Percentiles rank a stretch among this genome's conserved stretches.
These are phyloP conservation scores for Blastobotrys mokoenaii DNA, from an alignment of 805 yeast species.

Conservation along the genomic window DNA sequence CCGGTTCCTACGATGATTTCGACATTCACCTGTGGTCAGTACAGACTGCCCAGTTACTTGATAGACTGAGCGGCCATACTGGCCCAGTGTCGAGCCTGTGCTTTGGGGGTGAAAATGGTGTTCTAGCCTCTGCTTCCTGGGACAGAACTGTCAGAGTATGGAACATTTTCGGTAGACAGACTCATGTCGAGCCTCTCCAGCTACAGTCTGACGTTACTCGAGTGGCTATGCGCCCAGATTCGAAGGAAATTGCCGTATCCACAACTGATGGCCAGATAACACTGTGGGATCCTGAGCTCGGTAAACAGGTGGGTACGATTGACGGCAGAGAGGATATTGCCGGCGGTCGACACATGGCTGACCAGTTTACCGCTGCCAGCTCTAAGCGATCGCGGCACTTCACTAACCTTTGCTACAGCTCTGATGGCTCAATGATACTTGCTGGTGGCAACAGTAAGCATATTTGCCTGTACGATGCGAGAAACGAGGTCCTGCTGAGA, in stretches of 20 bases:
- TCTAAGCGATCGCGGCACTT: slow-evolving; percentile 80
- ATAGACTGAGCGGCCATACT: slow-evolving; percentile 83
- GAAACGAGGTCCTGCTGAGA: slow-evolving; percentile 76
- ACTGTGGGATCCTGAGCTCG: slow-evolving; percentile 75
- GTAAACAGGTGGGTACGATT: slow-evolving; percentile 70
- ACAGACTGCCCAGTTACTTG: slow-evolving; percentile 87
- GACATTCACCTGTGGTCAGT: slow-evolving; percentile 96
- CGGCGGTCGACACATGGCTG: slow-evolving; percentile 75
- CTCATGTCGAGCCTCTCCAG: slow-evolving; percentile 84
- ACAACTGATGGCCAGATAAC: slow-evolving; percentile 83
- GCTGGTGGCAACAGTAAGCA: slow-evolving; percentile 94
- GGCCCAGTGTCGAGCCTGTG: slow-evolving; percentile 88
- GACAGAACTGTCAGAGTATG: slow-evolving; percentile 90
- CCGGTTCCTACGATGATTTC: slow-evolving; percentile 83
- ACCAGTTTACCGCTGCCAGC: slow-evolving; percentile 71
- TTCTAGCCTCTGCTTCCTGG: slow-evolving; percentile 91
- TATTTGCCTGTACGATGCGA: slow-evolving; percentile 83
- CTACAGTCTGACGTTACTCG: slow-evolving; percentile 76
- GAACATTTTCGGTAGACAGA: slow-evolving; percentile 83
- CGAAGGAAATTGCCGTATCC: slow-evolving; percentile 81
- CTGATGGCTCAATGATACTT: slow-evolving; percentile 79
- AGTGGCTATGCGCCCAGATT: slow-evolving; percentile 82
- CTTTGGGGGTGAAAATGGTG: slow-evolving; percentile 71
- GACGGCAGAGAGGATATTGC: slow-evolving; percentile 84
- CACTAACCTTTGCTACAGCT: slow-evolving; percentile 71